Evolutionary conservation across 140 eudicot genomes (phyloP).

Genomic region (Stevia rebaudiana): DNA sequence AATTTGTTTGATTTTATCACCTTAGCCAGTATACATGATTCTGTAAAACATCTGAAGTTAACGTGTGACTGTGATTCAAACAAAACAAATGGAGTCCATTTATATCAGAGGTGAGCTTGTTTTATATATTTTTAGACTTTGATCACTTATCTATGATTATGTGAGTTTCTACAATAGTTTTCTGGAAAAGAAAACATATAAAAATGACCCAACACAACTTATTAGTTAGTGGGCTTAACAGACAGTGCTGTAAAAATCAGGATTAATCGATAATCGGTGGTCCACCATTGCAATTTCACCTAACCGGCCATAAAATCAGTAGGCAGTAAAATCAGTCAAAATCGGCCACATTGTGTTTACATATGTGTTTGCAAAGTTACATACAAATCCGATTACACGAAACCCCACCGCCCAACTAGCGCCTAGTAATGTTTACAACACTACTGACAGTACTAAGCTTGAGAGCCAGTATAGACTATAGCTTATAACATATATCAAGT

Average conservation of each 20-base stretch:
- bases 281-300: no score
- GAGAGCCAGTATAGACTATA: neutral
- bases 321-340: no score
- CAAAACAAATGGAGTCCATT: neutral
- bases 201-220: neutral
- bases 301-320: no score
- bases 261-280: no score
- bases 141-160: neutral
- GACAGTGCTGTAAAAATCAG: no score
- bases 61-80: neutral
- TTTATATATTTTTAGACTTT: conserved; percentile 3
- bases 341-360: no score
- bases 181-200: neutral
- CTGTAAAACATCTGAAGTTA: neutral
- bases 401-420: no score
- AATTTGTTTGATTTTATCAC: neutral
- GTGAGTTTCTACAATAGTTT: neutral
- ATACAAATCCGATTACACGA: no score
- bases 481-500: conserved; percentile 1
- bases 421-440: no score
- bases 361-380: no score
- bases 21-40: neutral
- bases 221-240: neutral
- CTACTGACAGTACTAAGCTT: no score
- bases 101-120: neutral